Percentiles rank a stretch among this genome's conserved stretches.
These are phyloP conservation scores for Polyporus tsugae DNA, from an alignment of 1,284 basidiomycete species.

Conservation along the genomic window DNA sequence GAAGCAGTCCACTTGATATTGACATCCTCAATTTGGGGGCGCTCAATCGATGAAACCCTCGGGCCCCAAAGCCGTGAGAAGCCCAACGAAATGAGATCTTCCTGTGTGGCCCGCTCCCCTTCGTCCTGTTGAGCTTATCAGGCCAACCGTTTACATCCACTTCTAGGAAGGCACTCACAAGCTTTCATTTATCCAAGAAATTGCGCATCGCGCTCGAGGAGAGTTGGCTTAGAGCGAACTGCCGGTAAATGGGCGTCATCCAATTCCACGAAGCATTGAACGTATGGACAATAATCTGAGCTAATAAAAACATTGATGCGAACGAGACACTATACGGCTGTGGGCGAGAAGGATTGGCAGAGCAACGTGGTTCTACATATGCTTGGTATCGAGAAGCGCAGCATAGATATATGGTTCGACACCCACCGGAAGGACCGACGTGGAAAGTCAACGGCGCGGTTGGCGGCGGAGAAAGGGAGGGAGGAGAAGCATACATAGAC, in stretches of 20 bases:
- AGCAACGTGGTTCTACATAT: background rate
- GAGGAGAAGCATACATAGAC: slow-evolving; percentile 11
- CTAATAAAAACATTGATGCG: slow-evolving; percentile 29
- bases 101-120: background rate
- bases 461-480: background rate
- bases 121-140: background rate
- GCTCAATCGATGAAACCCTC: too few relatives aligned
- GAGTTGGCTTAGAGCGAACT: too few relatives aligned
- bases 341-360: background rate
- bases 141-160: background rate
- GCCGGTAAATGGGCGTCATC: background rate
- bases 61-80: too few relatives aligned
- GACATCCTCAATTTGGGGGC: too few relatives aligned
- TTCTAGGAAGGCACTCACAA: background rate
- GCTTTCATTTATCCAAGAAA: background rate
- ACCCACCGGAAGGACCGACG: slow-evolving; percentile 21
- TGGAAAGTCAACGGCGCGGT: too few relatives aligned
- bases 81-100: too few relatives aligned
- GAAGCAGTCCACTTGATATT: too few relatives aligned
- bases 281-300: slow-evolving; percentile 29
- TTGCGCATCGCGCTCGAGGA: background rate
- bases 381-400: background rate
- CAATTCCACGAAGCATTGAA: background rate
- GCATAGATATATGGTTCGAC: slow-evolving; percentile 12
- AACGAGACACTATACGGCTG: background rate